These are phyloP conservation scores for Pontederia paniculata DNA, from an alignment of 176 grass and related monocot genomes.

Conservation along the genomic window DNA sequence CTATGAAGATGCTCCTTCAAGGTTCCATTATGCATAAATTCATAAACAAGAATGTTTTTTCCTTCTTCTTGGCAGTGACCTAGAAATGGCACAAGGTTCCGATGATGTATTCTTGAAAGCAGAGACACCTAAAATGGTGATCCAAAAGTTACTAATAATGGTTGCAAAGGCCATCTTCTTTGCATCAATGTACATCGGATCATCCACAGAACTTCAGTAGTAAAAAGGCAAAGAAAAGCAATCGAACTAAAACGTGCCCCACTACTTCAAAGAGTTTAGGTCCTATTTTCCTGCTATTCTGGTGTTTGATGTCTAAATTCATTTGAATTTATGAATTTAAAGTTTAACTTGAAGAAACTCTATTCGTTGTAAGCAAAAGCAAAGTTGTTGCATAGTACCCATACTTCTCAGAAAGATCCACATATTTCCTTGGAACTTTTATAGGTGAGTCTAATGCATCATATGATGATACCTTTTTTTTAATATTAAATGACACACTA, in stretches of 20 bases:
- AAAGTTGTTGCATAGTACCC: no score
- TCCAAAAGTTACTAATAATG: not conserved
- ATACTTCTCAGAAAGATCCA: not conserved
- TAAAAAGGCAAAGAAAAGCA: not conserved
- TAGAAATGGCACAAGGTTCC: slow-evolving; percentile 64
- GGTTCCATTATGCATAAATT: slow-evolving; percentile 78
- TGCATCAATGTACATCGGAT: not conserved
- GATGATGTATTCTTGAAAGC: slow-evolving; percentile 85
- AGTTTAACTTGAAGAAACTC: no score
- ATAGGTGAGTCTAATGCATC: no score
- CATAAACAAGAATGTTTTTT: slow-evolving; percentile 75
- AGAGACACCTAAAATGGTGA: slow-evolving; percentile 36
- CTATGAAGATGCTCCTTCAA: slow-evolving; percentile 78
- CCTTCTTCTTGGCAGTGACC: slow-evolving; percentile 63
- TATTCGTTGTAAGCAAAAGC: no score
- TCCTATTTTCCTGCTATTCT: no score
- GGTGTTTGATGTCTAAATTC: no score
- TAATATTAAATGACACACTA: not conserved
- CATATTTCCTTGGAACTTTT: not conserved
- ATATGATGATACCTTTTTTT: not conserved
- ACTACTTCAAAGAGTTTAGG: no score
- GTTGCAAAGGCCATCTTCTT: not conserved
- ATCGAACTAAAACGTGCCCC: no score
- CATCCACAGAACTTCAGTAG: not conserved
- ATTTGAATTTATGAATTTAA: no score